Percentiles rank a stretch among this genome's conserved stretches.
Evolutionary conservation across 805 yeast genomes (phyloP).

Genomic region (Wickerhamomyces bovis): DNA sequence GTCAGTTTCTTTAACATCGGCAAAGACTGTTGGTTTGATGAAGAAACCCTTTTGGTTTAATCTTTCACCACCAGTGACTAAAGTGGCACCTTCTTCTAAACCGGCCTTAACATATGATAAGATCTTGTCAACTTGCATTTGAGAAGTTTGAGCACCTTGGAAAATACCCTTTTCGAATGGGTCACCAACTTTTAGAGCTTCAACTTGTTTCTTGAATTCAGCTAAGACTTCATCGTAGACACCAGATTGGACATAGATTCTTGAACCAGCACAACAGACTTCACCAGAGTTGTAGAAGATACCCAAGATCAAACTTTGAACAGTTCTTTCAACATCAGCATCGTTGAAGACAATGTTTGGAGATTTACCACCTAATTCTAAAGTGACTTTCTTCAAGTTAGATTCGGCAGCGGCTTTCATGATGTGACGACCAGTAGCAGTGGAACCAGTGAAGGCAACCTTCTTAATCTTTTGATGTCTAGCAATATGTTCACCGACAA

Average conservation of each 20-base stretch:
- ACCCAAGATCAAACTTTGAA: constrained; percentile 70
- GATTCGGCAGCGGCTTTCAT: constrained; percentile 77
- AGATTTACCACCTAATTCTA: constrained; percentile 96
- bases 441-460: constrained; percentile 86
- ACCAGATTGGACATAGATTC: constrained; percentile 81
- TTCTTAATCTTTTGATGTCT: constrained; percentile 66
- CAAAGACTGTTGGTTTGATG: constrained; percentile 68
- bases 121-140: constrained; percentile 72
- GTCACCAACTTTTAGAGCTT: constrained; percentile 63
- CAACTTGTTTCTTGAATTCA: constrained; percentile 49
- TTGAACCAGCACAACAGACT: constrained; percentile 92
- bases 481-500: constrained; percentile 67
- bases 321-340: constrained; percentile 72
- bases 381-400: constrained; percentile 82
- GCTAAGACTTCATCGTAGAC: constrained; percentile 72
- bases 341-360: constrained; percentile 87
- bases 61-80: constrained; percentile 67
- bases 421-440: constrained; percentile 78
- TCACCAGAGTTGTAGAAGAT: constrained; percentile 94
- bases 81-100: constrained; percentile 74
- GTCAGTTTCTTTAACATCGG: constrained; percentile 63
- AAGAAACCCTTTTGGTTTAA: constrained; percentile 58
- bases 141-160: constrained; percentile 92
- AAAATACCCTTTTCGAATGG: constrained; percentile 73
- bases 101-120: constrained; percentile 73